Evolutionary conservation across 2,329 filamentous ascomycete species (phyloP), one percentile per base, ranked within the genome.

Genomic region (Cadophora gregata): DNA sequence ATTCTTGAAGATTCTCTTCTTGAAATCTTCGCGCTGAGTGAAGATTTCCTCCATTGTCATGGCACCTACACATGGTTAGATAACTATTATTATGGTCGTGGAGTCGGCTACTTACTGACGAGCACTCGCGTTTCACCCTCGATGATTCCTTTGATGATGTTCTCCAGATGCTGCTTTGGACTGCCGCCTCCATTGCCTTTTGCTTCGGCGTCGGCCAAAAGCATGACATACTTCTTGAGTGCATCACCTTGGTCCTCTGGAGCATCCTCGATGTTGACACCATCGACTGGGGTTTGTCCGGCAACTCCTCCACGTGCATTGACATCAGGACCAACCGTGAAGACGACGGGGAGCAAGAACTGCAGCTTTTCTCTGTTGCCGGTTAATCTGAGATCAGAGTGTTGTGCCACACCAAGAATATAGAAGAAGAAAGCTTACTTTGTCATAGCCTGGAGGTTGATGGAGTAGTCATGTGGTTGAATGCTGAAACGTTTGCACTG

Each of bases 91-190:
- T 16, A 6, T 5, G 21, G 16, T 51, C 6, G 24, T 38, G 5
- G 21, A 62, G 5, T 4, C 4, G 3, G 12, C 3, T 36, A 67
- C 61, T 65, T 62, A 0, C 89, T 92, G 50, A 96, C 91, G 62
- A 96, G 88, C 6, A 93, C 90, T 66, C 93, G 86, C 0, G 91
- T 94, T 78, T 96, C 93, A 69, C 93, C 93, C 78, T 96, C 92
- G 72, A 96, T 96, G 77, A 96, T 93, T 67, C 92, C 93, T 78
- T 93, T 95, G 78, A 96, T 90, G 69, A 96, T 96, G 72, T 91
- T 91, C 75, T 91, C 90, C 19, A 96, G 88, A 79, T 95, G 91
- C 63, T 85, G 70, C 19, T 38, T 62, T 47, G 38, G 14, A 16
- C 80, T 77, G 4, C 24, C 38, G 8, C 76, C 77, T 47, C 75